Evolutionary conservation across 805 yeast species (phyloP).

Genomic region (Kuraishia molischiana): DNA sequence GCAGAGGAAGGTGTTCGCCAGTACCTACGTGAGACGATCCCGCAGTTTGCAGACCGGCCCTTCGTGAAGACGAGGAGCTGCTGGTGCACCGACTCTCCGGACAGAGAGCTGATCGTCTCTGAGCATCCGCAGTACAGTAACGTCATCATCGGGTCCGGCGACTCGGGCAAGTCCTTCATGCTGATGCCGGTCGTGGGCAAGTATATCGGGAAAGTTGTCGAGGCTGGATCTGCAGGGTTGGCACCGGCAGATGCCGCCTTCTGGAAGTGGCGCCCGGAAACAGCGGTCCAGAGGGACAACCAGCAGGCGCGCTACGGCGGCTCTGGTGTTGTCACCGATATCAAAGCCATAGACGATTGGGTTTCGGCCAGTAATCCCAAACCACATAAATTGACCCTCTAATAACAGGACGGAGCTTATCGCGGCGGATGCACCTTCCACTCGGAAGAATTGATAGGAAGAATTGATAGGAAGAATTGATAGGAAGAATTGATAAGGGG

Average conservation of each 20-base stretch:
- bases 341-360: slow-evolving; percentile 17
- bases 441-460: no score
- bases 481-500: no score
- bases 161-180: slow-evolving; percentile 9
- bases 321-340: slow-evolving; percentile 15
- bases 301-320: slow-evolving; percentile 21
- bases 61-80: slow-evolving; percentile 8
- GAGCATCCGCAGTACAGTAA: slow-evolving; percentile 8
- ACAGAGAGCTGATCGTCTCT: slow-evolving; percentile 6
- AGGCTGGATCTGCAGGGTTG: slow-evolving; percentile 9
- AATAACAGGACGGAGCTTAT: no score
- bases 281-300: slow-evolving; percentile 6
- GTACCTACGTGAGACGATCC: slow-evolving; percentile 5
- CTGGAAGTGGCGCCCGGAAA: slow-evolving; percentile 1
- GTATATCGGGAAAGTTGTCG: slow-evolving; percentile 8
- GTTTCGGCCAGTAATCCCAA: slow-evolving; percentile 9
- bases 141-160: slow-evolving; percentile 8
- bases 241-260: slow-evolving; percentile 5
- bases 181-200: slow-evolving; percentile 10
- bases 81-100: slow-evolving; percentile 10
- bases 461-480: no score
- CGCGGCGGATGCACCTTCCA: no score
- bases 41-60: slow-evolving; percentile 9
- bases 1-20: slow-evolving; percentile 4
- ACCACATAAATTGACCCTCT: no score